A percentile compares a stretch with the other conserved stretches of the same genome.
Conservation (phyloP, 495 filamentous ascomycete genomes). For the Trichodelitschia bisporula region DNA sequence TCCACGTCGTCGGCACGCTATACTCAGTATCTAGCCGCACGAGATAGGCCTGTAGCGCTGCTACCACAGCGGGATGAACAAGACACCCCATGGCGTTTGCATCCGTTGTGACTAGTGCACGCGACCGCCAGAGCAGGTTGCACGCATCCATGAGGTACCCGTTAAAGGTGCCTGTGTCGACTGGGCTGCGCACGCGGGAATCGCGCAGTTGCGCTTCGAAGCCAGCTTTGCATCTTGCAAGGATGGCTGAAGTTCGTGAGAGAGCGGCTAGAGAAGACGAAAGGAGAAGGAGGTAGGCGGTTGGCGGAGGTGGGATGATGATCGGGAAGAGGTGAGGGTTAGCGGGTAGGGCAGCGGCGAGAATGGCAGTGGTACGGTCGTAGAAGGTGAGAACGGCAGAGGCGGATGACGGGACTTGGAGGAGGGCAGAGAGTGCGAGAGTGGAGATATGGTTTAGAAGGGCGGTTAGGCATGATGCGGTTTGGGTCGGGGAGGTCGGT, state of each 20-base stretch:
- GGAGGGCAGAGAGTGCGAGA: constrained; percentile 32
- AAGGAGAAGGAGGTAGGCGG: constrained; percentile 50
- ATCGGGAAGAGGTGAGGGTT: constrained; percentile 26
- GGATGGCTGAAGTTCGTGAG: constrained; percentile 45
- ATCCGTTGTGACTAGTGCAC: constrained; percentile 43
- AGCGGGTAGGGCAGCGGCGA: constrained; percentile 25
- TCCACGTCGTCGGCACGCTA: constrained; percentile 32
- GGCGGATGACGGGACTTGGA: constrained; percentile 13
- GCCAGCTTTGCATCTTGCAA: constrained; percentile 42
- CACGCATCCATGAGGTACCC: constrained; percentile 75
- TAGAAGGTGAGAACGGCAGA: constrained; percentile 46
- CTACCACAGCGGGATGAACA: constrained; percentile 24
- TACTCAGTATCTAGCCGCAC: constrained; percentile 18
- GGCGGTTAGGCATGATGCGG: constrained; percentile 13
- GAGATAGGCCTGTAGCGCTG: constrained; percentile 24
- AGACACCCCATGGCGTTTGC: constrained; percentile 49
- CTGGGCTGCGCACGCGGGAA: constrained; percentile 18
- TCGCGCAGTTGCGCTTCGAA: constrained; percentile 39
- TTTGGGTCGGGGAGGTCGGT: constrained; percentile 5
- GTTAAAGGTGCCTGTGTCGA: constrained; percentile 46
- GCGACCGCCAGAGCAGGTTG: constrained; percentile 63
- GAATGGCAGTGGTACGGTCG: constrained; percentile 27
- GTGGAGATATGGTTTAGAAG: constrained; percentile 34
- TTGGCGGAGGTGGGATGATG: constrained; percentile 36
- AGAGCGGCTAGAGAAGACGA: constrained; percentile 31